These are phyloP conservation scores for Umbelopsis vinacea DNA, from an alignment of 192 early-diverging fungal genomes.

Conservation along the genomic window DNA sequence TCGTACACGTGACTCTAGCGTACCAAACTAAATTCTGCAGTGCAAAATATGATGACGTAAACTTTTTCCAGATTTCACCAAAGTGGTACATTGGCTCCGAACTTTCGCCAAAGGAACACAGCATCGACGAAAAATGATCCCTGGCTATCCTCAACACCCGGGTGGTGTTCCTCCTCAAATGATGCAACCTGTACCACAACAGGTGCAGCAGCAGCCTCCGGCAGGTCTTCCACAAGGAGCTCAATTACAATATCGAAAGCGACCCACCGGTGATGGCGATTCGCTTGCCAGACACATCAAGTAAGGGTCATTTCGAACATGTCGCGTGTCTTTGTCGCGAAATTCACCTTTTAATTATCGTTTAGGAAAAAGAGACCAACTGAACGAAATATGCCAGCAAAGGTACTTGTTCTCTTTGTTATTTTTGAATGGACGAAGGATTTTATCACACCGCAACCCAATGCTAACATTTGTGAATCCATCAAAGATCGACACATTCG, in stretches of 20 bases:
- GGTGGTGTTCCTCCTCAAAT: slow-evolving; percentile 8
- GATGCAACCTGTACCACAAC: background rate
- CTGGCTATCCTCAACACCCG: slow-evolving; percentile 18
- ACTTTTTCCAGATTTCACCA: background rate
- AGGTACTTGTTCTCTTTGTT: background rate
- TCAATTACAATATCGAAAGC: slow-evolving; percentile 9
- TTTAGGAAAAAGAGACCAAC: slow-evolving; percentile 31
- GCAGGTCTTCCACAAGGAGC: slow-evolving; percentile 10
- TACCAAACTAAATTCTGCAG: background rate
- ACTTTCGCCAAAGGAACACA: background rate
- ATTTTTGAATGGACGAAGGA: background rate
- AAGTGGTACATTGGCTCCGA: background rate
- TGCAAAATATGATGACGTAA: background rate
- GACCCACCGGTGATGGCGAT: slow-evolving; percentile 16
- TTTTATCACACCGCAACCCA: too few species aligned
- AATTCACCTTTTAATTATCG: background rate
- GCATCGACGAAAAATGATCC: slow-evolving; percentile 16
- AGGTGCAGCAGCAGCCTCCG: background rate
- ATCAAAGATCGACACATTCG: slow-evolving; percentile 81
- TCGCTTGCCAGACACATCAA: slow-evolving; percentile 14
- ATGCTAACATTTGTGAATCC: background rate
- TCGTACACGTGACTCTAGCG: too few species aligned
- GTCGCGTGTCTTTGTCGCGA: background rate
- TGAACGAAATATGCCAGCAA: slow-evolving; percentile 28
- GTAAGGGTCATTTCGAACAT: background rate